Evolutionary conservation across 371 early-diverging fungal genomes (phyloP), one percentile per base, ranked within the genome.

Genomic region (Aphelidium insulamus): DNA sequence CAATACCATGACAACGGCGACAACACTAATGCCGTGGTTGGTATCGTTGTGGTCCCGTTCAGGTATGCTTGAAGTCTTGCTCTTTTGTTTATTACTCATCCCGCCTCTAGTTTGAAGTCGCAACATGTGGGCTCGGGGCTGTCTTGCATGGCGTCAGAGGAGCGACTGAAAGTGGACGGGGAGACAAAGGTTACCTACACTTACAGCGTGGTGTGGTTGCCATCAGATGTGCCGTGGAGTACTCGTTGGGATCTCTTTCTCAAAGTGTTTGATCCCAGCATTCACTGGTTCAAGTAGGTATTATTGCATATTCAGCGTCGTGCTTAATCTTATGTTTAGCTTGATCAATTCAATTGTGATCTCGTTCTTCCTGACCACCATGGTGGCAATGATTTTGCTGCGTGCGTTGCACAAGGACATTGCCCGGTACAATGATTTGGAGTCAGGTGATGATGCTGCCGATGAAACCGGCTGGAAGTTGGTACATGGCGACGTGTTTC

Each of bases 241-340:
- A 88, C 88, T 3, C 71, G 92, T 26, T 91, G 92, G 91, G 90
- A 90, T 54, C 64, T 60, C 40, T 91, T 88, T 48, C 40, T 94
- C 35, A 56, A 74, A 34, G 66, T 74, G 10, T 52, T 62, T 11
- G 83, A 87, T 41, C 73, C 90, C n/a, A 65, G 77, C 40, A 83
- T 87, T 40, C 72, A 72, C 42, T 72, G 73, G 73, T 67, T 64
- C 48, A 52, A 46, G 51, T 50, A 26, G 11, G 21, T 16, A 11
- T 24, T 19, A 10, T 15, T 8, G 8, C 10, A 21, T 14, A 5
- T 7, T 19, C 1, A 44, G 7, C 24, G 11, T 35, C 10, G 10
- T 38, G 26, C 12, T 33, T 35, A n/a, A n/a, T n/a, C 69, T 67
- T 32, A 70, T 62, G 69, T 67, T 54, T 57, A 73, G 75, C 31